Base-by-base conservation (phyloP, 2,329 filamentous ascomycete species). In the Penicillium glabrum region DNA sequence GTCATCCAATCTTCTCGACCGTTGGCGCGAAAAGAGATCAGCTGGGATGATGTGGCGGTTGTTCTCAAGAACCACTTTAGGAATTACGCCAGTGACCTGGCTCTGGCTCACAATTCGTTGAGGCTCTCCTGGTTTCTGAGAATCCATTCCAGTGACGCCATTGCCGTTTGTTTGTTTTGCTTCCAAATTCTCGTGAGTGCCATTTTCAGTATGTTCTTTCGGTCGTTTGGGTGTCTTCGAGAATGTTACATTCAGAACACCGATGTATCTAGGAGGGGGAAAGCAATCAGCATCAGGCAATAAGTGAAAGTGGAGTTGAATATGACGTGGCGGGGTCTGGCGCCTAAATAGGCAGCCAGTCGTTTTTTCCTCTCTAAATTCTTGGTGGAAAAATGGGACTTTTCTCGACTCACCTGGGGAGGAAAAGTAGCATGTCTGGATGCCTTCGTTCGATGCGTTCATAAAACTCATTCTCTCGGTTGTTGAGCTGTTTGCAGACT, bases 401-500 rank as follows among this genome's bases (percentile, higher is more conserved):
- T 2, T 21, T 19, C 57, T 79, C 61, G 79, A 89, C 87, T 39
- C 70, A 80, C 75, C 93, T 91, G 62, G 95, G 95, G 62, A 99
- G 82, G 72, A 98, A 99, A 43, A 89, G 86, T 58, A 99, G 79
- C 68, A 99, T 82, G 70, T 96, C 89, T 62, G 92, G 90, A 75
- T 99, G 93, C 64, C 91, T 86, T 68, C 86, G 87, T 79, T 99
- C 95, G 67, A 98, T 91, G 53, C 89, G 95, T 76, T 99, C 95
- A 75, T 99, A 99, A 72, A 99, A 99, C 76, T 96, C 91, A 75
- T 99, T 99, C 72, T 99, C 95, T 69, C 93, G 86, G 73, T 96
- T 99, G 75, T 96, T 99, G 69, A 99, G 84, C 77, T 97, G 92
- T 77, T 99, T 99, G 82, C 95, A 99, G 11, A 99, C 93, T 54